Evolutionary conservation across 73 alveolate species (phyloP).

Genomic region (Vitrella brassicaformis): DNA sequence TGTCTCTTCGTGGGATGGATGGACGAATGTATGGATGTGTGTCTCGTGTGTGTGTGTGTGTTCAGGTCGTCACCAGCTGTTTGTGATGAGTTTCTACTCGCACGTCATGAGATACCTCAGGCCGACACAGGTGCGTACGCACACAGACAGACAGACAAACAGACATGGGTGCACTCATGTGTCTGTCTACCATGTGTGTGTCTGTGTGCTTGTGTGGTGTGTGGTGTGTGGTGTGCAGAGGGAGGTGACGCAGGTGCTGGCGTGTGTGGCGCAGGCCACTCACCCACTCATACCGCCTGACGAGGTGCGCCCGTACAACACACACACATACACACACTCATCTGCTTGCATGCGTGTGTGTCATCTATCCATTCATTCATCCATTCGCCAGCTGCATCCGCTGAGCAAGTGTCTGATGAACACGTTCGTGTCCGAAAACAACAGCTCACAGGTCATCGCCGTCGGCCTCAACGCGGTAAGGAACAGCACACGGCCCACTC

Average conservation of each 20-base stretch:
- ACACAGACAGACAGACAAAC: too few species aligned
- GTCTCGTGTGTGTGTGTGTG: too few species aligned
- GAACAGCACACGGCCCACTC: background rate
- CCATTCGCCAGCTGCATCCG: constrained; percentile 34
- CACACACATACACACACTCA: too few species aligned
- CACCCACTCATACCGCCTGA: constrained; percentile 75
- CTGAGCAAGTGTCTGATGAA: constrained; percentile 51
- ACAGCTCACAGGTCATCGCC: constrained; percentile 52
- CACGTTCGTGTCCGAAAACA: constrained; percentile 57
- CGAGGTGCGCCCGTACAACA: constrained; percentile 35
- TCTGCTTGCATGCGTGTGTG: too few species aligned
- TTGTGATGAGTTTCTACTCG: constrained; percentile 52
- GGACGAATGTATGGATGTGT: too few species aligned
- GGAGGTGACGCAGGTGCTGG: constrained; percentile 53
- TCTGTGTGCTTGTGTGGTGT: too few species aligned
- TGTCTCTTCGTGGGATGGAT: too few species aligned
- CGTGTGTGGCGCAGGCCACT: constrained; percentile 65
- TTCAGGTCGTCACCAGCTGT: constrained; percentile 63
- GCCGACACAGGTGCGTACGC: too few species aligned
- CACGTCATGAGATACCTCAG: constrained; percentile 51
- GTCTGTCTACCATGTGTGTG: too few species aligned
- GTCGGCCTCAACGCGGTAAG: constrained; percentile 57
- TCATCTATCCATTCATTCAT: too few species aligned
- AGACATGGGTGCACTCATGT: too few species aligned
- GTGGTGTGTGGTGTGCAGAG: constrained; percentile 46